Conservation (phyloP, 163 green algal genomes). For the Chloroidium sp. region DNA sequence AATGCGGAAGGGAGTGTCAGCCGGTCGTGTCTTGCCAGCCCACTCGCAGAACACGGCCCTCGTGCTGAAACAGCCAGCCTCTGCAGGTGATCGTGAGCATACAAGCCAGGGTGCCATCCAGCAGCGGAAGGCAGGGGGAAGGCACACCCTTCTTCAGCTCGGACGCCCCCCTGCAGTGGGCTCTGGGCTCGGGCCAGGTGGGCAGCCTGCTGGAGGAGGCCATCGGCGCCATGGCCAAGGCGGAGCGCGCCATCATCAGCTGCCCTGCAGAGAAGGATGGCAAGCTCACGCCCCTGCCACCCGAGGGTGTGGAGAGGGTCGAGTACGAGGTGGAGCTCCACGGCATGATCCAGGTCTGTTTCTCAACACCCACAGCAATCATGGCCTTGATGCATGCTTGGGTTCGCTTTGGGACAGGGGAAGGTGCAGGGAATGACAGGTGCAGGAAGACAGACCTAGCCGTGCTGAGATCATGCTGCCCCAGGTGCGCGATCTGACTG, state of each 20-base stretch:
- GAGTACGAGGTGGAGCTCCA: conserved; percentile 31
- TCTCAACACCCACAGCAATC: too few relatives aligned
- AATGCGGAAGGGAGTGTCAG: too few relatives aligned
- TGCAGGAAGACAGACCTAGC: background rate
- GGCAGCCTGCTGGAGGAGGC: conserved; percentile 40
- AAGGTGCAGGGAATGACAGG: background rate
- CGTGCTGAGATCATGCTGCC: background rate
- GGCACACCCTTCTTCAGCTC: conserved; percentile 24
- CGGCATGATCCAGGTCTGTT: conserved; percentile 25
- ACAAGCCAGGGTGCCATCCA: conserved; percentile 23
- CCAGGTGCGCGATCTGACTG: conserved; percentile 79
- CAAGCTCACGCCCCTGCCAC: conserved; percentile 26
- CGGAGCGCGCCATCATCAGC: conserved; percentile 44
- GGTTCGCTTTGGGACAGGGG: conserved; percentile 1
- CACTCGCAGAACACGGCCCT: background rate
- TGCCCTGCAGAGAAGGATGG: conserved; percentile 18
- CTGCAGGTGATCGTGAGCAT: conserved; percentile 35
- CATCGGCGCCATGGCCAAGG: conserved; percentile 43
- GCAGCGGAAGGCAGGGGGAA: conserved; percentile 26
- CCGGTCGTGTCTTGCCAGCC: too few relatives aligned
- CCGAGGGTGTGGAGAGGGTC: conserved; percentile 12
- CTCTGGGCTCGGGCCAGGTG: conserved; percentile 22
- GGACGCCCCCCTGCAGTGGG: conserved; percentile 20
- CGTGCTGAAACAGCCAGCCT: background rate
- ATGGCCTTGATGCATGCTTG: background rate